phyloP scores from a whole-genome alignment of 2,329 filamentous ascomycete species.

The Colletotrichum tofieldiae region DNA sequence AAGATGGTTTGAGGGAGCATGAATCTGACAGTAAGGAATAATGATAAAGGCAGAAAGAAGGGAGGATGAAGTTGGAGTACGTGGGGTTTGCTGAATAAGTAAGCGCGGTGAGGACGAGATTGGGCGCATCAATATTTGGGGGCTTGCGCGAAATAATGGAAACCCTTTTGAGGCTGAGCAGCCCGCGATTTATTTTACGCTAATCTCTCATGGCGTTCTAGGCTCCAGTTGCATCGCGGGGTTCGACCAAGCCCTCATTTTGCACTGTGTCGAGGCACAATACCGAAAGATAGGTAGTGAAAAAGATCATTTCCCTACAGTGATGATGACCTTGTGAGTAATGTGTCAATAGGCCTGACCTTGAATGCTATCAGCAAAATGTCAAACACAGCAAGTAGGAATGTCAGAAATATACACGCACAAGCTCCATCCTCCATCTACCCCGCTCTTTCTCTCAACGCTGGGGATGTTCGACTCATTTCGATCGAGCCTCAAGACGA shows the following conservation, averaged over 20 bases:
- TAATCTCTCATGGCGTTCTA: background rate
- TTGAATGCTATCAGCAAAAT: background rate
- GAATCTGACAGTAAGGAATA: background rate
- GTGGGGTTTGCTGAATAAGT: constrained; percentile 38
- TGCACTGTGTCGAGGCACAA: background rate
- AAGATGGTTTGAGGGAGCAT: constrained; percentile 1
- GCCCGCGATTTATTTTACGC: background rate
- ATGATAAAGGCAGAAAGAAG: constrained; percentile 56
- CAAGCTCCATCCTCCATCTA: constrained; percentile 3
- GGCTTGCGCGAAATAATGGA: background rate
- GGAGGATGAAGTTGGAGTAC: constrained; percentile 51
- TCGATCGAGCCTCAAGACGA: background rate
- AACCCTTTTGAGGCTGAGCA: constrained; percentile 10
- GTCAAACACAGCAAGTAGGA: background rate
- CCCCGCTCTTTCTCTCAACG: background rate
- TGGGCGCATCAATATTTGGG: background rate
- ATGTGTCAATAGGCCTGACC: background rate
- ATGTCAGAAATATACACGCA: background rate
- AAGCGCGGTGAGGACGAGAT: background rate
- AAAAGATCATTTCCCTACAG: no score
- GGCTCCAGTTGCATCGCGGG: background rate
- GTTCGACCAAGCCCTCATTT: background rate
- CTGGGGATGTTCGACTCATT: background rate
- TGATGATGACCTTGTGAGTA: background rate
- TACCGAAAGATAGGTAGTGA: no score